Evolutionary conservation across 2,329 filamentous ascomycete species (phyloP).

Genomic region (Fusarium chuoi): DNA sequence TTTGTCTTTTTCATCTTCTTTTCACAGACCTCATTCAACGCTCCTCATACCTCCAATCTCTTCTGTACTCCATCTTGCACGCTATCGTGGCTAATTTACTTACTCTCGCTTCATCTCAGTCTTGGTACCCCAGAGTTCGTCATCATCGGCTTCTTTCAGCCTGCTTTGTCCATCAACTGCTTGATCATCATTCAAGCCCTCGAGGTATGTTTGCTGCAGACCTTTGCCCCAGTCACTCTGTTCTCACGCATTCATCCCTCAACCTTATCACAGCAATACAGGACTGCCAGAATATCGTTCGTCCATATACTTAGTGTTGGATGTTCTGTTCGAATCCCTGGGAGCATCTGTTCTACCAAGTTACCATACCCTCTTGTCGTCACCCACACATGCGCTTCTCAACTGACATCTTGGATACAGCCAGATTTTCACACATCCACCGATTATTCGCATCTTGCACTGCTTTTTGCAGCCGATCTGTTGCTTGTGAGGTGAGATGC

Average conservation of each 20-base stretch:
- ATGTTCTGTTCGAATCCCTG: not conserved
- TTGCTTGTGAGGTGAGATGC: conserved; percentile 47
- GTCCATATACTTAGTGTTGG: not conserved
- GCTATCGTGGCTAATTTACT: conserved; percentile 69
- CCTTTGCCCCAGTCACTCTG: not conserved
- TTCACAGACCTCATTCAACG: conserved; percentile 59
- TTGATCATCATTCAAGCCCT: conserved; percentile 42
- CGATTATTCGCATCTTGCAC: conserved; percentile 48
- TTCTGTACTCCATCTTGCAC: conserved; percentile 63
- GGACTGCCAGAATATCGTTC: too few relatives aligned
- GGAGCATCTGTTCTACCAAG: not conserved
- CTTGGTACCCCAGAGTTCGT: conserved; percentile 62
- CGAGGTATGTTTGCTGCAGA: conserved; percentile 38
- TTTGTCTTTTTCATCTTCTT: conserved; percentile 41
- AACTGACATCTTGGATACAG: not conserved
- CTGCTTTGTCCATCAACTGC: conserved; percentile 45
- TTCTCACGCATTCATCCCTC: too few relatives aligned
- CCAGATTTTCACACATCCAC: conserved; percentile 46
- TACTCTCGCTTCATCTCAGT: conserved; percentile 66
- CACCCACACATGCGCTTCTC: not conserved
- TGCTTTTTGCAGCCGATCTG: conserved; percentile 47
- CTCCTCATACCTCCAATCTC: conserved; percentile 47
- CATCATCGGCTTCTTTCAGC: conserved; percentile 47
- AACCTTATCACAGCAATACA: too few relatives aligned
- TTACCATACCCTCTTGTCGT: not conserved